Percentiles rank a stretch among this genome's conserved stretches.
Evolutionary conservation across 768 basidiomycete genomes (phyloP).

Genomic region (Lactarius vividus): DNA sequence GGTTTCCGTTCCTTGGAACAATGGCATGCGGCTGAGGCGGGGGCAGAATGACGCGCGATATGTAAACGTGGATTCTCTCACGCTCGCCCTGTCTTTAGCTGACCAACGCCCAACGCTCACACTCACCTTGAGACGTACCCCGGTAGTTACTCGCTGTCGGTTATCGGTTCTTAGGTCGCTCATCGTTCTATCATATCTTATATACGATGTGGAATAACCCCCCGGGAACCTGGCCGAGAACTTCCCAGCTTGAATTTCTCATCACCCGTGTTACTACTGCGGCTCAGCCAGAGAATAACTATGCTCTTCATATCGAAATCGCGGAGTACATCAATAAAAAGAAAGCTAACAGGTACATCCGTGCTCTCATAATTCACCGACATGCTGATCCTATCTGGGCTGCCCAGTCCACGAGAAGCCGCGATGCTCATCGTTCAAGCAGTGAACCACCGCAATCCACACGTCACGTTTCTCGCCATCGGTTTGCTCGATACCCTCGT

Average conservation of each 20-base stretch:
- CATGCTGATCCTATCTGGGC: not conserved
- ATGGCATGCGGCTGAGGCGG: too few relatives aligned
- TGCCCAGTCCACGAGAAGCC: conserved; percentile 80
- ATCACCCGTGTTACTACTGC: conserved; percentile 86
- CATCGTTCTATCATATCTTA: not conserved
- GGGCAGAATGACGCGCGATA: not conserved
- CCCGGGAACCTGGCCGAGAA: conserved; percentile 43
- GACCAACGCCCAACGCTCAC: not conserved
- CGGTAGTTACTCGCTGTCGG: conserved; percentile 19
- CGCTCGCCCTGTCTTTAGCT: not conserved
- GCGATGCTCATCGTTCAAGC: conserved; percentile 79
- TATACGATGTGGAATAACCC: conserved; percentile 26
- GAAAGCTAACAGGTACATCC: conserved; percentile 89
- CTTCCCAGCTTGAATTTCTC: conserved; percentile 66
- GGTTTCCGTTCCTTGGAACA: not conserved
- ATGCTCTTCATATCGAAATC: conserved; percentile 87
- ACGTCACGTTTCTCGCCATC: conserved; percentile 83
- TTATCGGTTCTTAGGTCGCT: not conserved
- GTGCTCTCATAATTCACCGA: not conserved
- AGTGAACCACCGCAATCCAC: conserved; percentile 91
- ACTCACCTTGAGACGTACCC: not conserved
- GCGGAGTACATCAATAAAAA: conserved; percentile 91
- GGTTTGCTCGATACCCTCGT: conserved; percentile 88
- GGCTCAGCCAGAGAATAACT: conserved; percentile 83
- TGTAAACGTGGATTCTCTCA: not conserved